A percentile compares a stretch with the other conserved stretches of the same genome.
These are phyloP conservation scores for Cornus controversa DNA, from an alignment of 148 eudicot genomes.

Conservation along the genomic window DNA sequence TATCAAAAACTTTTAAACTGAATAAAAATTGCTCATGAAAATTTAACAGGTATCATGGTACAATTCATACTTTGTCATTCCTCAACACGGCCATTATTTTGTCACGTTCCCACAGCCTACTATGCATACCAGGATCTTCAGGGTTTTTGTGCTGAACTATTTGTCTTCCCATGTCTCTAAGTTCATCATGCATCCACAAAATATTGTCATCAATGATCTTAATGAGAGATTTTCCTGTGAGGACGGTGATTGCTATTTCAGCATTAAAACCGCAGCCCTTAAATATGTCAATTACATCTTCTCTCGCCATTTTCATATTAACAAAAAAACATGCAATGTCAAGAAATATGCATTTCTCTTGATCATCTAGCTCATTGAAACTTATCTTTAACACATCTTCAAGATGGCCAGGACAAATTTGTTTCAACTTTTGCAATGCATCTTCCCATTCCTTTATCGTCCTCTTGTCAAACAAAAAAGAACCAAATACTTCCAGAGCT, in stretches of 20 bases:
- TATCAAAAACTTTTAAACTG: no score
- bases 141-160: slow-evolving; percentile 33
- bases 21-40: no score
- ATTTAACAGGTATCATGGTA: neutral
- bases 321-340: slow-evolving; percentile 51
- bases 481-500: slow-evolving; percentile 62
- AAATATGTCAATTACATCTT: slow-evolving; percentile 34
- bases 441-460: slow-evolving; percentile 40
- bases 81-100: slow-evolving; percentile 28
- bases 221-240: slow-evolving; percentile 41
- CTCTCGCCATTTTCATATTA: slow-evolving; percentile 28
- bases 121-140: slow-evolving; percentile 25
- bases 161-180: slow-evolving; percentile 56
- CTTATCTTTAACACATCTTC: slow-evolving; percentile 42
- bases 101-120: slow-evolving; percentile 42
- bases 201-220: slow-evolving; percentile 22
- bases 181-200: slow-evolving; percentile 59
- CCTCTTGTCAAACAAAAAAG: slow-evolving; percentile 31
- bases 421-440: slow-evolving; percentile 23
- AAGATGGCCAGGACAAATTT: slow-evolving; percentile 33
- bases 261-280: slow-evolving; percentile 42
- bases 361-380: slow-evolving; percentile 38
- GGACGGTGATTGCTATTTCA: slow-evolving; percentile 27
- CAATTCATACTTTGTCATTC: slow-evolving; percentile 23
- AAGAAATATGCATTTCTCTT: slow-evolving; percentile 37